Percentiles rank a stretch among this genome's conserved stretches.
Evolutionary conservation across 192 early-diverging fungal genomes (phyloP).

Genomic region (Tieghemiomyces parasiticus): DNA sequence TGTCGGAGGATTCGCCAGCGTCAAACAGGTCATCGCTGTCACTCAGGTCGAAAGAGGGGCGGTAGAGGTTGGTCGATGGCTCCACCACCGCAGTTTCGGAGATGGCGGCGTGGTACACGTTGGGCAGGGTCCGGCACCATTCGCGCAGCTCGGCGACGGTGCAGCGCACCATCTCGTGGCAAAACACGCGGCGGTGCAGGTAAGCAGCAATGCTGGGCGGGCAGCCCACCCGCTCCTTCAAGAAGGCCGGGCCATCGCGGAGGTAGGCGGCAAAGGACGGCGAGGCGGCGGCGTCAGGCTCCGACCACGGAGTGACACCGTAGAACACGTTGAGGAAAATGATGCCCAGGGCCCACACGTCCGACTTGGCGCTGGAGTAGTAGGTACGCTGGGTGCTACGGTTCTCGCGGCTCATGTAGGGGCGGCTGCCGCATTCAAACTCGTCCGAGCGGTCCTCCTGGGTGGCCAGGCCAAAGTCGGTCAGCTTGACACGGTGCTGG

Average conservation of each 20-base stretch:
- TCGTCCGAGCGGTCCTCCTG: constrained; percentile 59
- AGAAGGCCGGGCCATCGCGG: constrained; percentile 39
- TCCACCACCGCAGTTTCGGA: background rate
- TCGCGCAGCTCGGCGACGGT: constrained; percentile 32
- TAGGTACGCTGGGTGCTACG: constrained; percentile 31
- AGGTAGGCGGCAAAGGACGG: constrained; percentile 43
- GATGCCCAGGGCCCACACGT: constrained; percentile 61
- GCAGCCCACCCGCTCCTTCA: constrained; percentile 36
- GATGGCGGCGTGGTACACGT: constrained; percentile 21
- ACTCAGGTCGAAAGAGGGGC: background rate
- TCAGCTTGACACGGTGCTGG: constrained; percentile 58
- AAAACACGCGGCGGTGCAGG: constrained; percentile 43
- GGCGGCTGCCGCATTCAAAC: constrained; percentile 73
- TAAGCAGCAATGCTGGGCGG: constrained; percentile 39
- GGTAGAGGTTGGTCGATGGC: background rate
- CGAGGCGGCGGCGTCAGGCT: constrained; percentile 39
- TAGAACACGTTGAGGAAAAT: constrained; percentile 56
- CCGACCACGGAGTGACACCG: constrained; percentile 56
- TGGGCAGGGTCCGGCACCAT: constrained; percentile 27
- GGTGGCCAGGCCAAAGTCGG: constrained; percentile 90
- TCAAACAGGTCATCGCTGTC: background rate
- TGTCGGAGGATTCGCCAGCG: constrained; percentile 20
- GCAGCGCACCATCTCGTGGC: constrained; percentile 34
- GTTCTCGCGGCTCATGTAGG: constrained; percentile 61
- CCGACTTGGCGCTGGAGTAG: constrained; percentile 45